Evolutionary conservation across 768 basidiomycete genomes (phyloP).

Genomic region (Boletus bicolor): DNA sequence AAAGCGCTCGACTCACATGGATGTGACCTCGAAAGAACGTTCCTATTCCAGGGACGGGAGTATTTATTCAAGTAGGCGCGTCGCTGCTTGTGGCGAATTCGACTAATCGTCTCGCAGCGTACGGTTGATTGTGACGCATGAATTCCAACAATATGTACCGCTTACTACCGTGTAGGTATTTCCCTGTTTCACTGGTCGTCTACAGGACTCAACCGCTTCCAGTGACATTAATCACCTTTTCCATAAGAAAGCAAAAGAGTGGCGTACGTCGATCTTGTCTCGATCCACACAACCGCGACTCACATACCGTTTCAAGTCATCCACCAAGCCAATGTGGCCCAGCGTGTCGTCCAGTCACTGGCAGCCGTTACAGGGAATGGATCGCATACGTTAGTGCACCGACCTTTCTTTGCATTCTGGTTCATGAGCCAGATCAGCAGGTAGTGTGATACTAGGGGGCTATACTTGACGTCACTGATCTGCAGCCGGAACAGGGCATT

Average conservation of each 20-base stretch:
- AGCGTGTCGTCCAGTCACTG: constrained; percentile 57
- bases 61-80: constrained; percentile 70
- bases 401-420: constrained; percentile 73
- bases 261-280: constrained; percentile 47
- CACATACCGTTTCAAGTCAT: constrained; percentile 40
- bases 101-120: constrained; percentile 40
- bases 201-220: constrained; percentile 1
- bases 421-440: constrained; percentile 69
- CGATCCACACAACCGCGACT: constrained; percentile 6
- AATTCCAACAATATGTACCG: constrained; percentile 64
- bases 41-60: constrained; percentile 67
- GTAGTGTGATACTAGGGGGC: constrained; percentile 29
- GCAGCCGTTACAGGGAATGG: constrained; percentile 55
- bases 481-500: constrained; percentile 41
- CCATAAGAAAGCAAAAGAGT: constrained; percentile 61
- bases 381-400: constrained; percentile 45
- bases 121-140: constrained; percentile 67
- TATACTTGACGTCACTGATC: constrained; percentile 12
- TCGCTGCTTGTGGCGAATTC: neutral
- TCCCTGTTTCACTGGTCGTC: neutral
- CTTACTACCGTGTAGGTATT: constrained; percentile 50
- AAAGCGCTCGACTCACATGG: constrained; percentile 58
- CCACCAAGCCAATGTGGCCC: constrained; percentile 58
- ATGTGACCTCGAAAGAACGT: constrained; percentile 64
- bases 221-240: constrained; percentile 47